phyloP scores from a whole-genome alignment of 352 stramenopile genomes.

The Phytopythium aichiense region DNA sequence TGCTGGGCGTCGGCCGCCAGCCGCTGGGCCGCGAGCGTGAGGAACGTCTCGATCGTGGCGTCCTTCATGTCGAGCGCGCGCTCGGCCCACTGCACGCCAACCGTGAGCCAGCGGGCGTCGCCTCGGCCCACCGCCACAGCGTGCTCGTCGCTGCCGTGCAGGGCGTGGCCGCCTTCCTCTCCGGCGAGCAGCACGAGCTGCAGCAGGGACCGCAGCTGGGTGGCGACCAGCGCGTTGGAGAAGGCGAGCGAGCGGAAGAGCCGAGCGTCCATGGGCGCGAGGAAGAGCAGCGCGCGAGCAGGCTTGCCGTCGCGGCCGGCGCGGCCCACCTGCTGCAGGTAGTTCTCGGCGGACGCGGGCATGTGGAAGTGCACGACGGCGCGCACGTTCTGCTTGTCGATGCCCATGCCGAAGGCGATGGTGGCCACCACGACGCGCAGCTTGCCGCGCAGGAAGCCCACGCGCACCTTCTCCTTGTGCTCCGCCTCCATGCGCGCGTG shows the following conservation, averaged over 20 bases:
- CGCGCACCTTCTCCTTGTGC: slow-evolving; percentile 74
- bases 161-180: not conserved
- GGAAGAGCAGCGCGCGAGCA: slow-evolving; percentile 60
- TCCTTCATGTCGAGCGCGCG: slow-evolving; percentile 64
- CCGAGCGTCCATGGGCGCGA: slow-evolving; percentile 59
- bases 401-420: slow-evolving; percentile 98
- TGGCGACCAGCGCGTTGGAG: slow-evolving; percentile 53
- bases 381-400: slow-evolving; percentile 97
- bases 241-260: slow-evolving; percentile 72
- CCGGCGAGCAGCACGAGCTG: slow-evolving; percentile 28
- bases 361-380: slow-evolving; percentile 98
- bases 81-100: slow-evolving; percentile 63
- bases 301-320: slow-evolving; percentile 92
- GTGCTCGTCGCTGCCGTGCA: slow-evolving; percentile 5
- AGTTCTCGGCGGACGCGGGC: slow-evolving; percentile 96
- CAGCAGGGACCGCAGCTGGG: slow-evolving; percentile 49
- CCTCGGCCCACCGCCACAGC: slow-evolving; percentile 24
- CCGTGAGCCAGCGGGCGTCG: slow-evolving; percentile 26
- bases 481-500: slow-evolving; percentile 90
- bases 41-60: slow-evolving; percentile 72
- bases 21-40: slow-evolving; percentile 49
- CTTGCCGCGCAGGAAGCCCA: slow-evolving; percentile 85
- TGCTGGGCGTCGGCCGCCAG: slow-evolving; percentile 7
- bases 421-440: slow-evolving; percentile 94
- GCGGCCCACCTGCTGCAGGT: slow-evolving; percentile 96